A percentile compares a stretch with the other conserved stretches of the same genome.
Conservation (phyloP, 345 rosid genomes). For the Corymbia maculata region DNA sequence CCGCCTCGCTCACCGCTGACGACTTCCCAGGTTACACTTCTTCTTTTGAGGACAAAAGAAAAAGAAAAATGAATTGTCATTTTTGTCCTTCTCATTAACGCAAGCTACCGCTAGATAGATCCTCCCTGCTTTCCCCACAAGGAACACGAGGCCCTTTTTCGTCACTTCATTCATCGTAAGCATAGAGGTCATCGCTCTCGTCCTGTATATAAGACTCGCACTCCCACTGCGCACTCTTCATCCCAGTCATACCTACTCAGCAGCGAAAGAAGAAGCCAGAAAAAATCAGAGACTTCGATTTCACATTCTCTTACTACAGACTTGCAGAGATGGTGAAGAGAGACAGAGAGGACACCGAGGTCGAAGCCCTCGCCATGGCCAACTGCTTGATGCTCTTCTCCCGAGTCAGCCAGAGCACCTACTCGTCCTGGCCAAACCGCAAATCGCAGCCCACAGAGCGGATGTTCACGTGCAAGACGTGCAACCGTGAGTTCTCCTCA, state of each 20-base stretch:
- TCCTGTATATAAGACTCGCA: too few relatives aligned
- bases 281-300: background rate
- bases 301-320: background rate
- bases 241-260: background rate
- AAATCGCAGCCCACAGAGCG: conserved; percentile 7
- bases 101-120: too few relatives aligned
- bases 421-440: background rate
- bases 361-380: conserved; percentile 29
- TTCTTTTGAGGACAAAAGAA: background rate
- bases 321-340: conserved; percentile 25
- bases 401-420: conserved; percentile 26
- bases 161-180: background rate
- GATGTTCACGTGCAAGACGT: conserved; percentile 75
- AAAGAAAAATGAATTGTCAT: too few relatives aligned
- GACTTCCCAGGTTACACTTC: background rate
- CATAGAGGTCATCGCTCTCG: background rate
- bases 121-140: background rate
- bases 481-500: conserved; percentile 60
- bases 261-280: background rate
- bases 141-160: background rate
- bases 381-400: conserved; percentile 64
- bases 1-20: background rate
- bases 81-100: too few relatives aligned
- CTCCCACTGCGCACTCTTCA: background rate
- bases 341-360: conserved; percentile 19